Percentiles rank a stretch among this genome's conserved stretches.
Evolutionary conservation across 768 basidiomycete species (phyloP).

Genomic region (Lactifluus volemus): DNA sequence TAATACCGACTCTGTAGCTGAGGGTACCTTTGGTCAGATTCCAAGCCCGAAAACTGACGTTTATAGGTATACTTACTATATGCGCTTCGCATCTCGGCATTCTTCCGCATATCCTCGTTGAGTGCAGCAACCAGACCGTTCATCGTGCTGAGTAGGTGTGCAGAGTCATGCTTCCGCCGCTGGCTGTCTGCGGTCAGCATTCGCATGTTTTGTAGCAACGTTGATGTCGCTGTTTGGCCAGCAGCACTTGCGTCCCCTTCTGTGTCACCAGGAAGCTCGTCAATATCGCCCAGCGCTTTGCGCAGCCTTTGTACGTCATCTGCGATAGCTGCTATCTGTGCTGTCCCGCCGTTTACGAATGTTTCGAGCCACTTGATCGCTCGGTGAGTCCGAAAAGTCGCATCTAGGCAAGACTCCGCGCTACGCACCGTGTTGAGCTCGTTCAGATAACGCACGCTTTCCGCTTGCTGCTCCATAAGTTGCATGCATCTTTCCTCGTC

Average conservation of each 20-base stretch:
- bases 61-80: constrained; percentile 29
- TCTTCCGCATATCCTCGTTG: constrained; percentile 33
- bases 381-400: background rate
- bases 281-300: constrained; percentile 36
- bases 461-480: constrained; percentile 57
- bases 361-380: constrained; percentile 66
- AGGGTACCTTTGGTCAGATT: constrained; percentile 2
- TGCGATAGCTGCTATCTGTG: constrained; percentile 58
- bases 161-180: constrained; percentile 26
- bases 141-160: constrained; percentile 28
- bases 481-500: constrained; percentile 40
- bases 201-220: constrained; percentile 30
- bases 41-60: background rate
- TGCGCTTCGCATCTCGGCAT: constrained; percentile 33
- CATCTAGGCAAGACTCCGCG: background rate
- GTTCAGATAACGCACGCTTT: constrained; percentile 69
- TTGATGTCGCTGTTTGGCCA: constrained; percentile 17
- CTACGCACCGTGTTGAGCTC: constrained; percentile 58
- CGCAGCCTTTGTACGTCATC: constrained; percentile 53
- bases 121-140: constrained; percentile 32
- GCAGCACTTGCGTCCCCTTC: constrained; percentile 19
- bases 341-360: constrained; percentile 70
- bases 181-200: constrained; percentile 28
- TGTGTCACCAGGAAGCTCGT: constrained; percentile 19
- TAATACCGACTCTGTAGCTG: constrained; percentile 50